These are phyloP conservation scores for Suhomyces prunicola DNA, from an alignment of 805 yeast species.

Conservation along the genomic window DNA sequence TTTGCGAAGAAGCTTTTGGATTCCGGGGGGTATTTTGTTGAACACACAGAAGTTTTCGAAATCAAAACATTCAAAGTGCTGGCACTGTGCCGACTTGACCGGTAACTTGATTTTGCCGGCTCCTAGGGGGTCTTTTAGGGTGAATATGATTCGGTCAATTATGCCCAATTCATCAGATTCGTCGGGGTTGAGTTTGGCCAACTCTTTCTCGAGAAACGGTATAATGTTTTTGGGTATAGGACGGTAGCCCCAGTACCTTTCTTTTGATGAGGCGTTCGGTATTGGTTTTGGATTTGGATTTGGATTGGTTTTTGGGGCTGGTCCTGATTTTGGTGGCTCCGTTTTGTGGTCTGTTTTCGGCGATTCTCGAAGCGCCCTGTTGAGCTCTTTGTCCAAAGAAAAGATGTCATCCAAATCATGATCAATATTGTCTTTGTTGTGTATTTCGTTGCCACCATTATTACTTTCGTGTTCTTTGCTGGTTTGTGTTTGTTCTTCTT, in stretches of 20 bases:
- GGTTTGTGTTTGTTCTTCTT: neutral
- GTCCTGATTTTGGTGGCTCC: neutral
- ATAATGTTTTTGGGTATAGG: constrained; percentile 28
- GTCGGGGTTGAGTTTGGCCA: constrained; percentile 24
- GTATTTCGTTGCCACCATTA: neutral
- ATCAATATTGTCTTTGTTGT: neutral
- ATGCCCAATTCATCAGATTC: constrained; percentile 32
- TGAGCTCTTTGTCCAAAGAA: neutral
- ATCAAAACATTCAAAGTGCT: constrained; percentile 45
- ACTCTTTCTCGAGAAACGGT: constrained; percentile 27
- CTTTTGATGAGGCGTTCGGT: neutral
- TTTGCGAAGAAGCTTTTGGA: constrained; percentile 22
- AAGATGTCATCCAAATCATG: neutral
- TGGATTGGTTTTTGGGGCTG: neutral
- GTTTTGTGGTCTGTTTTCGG: neutral
- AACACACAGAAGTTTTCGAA: constrained; percentile 39
- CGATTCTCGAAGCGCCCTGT: neutral
- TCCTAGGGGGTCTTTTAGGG: constrained; percentile 40
- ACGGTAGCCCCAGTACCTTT: constrained; percentile 12
- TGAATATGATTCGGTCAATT: constrained; percentile 35
- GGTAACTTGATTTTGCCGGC: constrained; percentile 39
- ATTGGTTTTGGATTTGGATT: neutral
- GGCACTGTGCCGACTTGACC: constrained; percentile 34
- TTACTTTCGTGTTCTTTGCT: neutral
- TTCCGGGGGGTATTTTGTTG: constrained; percentile 31